Evolutionary conservation across 352 stramenopile species (phyloP).

Genomic region (Globisporangium parvum): DNA sequence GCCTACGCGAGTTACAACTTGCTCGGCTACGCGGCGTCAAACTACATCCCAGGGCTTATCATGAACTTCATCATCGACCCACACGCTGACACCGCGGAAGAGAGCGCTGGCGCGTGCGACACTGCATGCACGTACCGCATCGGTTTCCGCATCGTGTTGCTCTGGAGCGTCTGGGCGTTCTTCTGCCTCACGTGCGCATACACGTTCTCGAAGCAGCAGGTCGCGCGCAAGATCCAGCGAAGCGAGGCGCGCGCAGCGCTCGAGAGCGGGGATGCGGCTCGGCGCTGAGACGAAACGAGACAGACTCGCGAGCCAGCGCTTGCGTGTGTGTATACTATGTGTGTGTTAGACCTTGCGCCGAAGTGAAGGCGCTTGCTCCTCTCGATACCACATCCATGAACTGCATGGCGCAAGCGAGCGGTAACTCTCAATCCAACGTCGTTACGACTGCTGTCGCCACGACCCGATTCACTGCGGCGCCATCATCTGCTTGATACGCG

Average conservation of each 20-base stretch:
- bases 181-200: constrained; percentile 48
- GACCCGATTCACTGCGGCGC: neutral
- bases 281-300: neutral
- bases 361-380: neutral
- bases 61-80: constrained; percentile 77
- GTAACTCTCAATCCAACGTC: neutral
- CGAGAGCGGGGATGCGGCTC: constrained; percentile 1
- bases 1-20: constrained; percentile 81
- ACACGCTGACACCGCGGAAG: constrained; percentile 18
- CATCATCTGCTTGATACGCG: constrained; percentile 67
- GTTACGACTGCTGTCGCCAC: neutral
- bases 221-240: constrained; percentile 5
- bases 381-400: neutral
- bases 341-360: neutral
- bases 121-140: constrained; percentile 75
- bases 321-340: constrained; percentile 7
- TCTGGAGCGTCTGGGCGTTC: constrained; percentile 70
- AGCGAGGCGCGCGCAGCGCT: neutral
- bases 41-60: constrained; percentile 76
- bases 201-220: constrained; percentile 10
- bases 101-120: constrained; percentile 34
- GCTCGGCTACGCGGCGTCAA: constrained; percentile 81
- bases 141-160: constrained; percentile 76
- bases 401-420: too few relatives aligned
- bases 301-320: neutral